phyloP scores from a whole-genome alignment of 345 rosid genomes.

The Passiflora organensis region DNA sequence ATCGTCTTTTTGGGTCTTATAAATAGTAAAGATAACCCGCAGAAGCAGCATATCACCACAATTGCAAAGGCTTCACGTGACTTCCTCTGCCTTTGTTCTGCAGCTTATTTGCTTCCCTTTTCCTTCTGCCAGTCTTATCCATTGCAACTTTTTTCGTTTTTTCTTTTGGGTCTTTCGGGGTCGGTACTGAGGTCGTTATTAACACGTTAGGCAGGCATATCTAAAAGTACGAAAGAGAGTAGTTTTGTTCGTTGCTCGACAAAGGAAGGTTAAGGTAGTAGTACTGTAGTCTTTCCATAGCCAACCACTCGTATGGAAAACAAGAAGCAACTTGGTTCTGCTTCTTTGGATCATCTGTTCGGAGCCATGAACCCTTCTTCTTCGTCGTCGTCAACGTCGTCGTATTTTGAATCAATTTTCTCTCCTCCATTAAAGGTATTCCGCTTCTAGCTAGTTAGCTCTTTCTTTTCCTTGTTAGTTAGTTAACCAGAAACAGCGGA shows the following conservation, averaged over 20 bases:
- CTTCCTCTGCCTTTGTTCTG: constrained; percentile 12
- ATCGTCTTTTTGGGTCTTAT: constrained; percentile 29
- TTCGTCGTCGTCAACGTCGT: constrained; percentile 27
- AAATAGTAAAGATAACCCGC: constrained; percentile 21
- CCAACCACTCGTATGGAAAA: constrained; percentile 23
- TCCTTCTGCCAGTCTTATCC: constrained; percentile 36
- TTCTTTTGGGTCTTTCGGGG: constrained; percentile 9
- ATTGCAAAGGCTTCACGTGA: constrained; percentile 39
- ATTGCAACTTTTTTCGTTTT: constrained; percentile 2
- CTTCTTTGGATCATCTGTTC: constrained; percentile 52
- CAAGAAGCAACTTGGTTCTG: constrained; percentile 22
- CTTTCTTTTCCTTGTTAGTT: background rate
- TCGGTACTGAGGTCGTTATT: constrained; percentile 25
- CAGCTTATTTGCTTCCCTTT: background rate
- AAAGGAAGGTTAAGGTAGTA: constrained; percentile 15
- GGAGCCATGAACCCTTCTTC: constrained; percentile 48
- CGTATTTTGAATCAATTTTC: constrained; percentile 48
- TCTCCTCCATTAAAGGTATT: constrained; percentile 49
- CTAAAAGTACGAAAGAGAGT: constrained; percentile 10
- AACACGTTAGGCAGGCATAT: background rate
- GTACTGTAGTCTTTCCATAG: background rate
- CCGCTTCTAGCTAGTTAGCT: background rate
- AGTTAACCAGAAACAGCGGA: no score
- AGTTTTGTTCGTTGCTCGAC: constrained; percentile 45
- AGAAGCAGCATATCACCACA: constrained; percentile 3